A percentile compares a stretch with the other conserved stretches of the same genome.
Conservation (phyloP, 1,284 basidiomycete species). For the Cystobasidiaceae sp. region DNA sequence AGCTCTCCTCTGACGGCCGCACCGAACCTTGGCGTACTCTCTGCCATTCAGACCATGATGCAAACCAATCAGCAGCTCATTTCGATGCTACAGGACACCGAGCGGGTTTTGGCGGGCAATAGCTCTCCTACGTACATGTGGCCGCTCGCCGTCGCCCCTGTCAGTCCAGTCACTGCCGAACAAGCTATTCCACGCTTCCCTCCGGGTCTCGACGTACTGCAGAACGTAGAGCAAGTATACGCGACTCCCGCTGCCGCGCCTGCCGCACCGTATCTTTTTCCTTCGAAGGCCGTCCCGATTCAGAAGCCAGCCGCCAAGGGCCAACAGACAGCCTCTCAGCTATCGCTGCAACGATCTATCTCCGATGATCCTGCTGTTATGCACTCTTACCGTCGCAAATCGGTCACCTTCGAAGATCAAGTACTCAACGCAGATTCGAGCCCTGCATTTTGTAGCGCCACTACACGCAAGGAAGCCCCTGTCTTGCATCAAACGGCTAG, state of each 20-base stretch:
- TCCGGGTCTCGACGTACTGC: no score
- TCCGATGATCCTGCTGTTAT: conserved; percentile 8
- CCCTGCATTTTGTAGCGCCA: no score
- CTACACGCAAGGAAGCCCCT: no score
- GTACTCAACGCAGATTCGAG: neutral
- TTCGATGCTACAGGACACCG: conserved; percentile 2
- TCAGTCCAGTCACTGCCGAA: no score
- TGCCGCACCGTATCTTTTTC: neutral
- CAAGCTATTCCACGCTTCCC: no score
- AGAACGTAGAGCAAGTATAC: no score
- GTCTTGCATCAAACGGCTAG: no score
- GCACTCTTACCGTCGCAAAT: neutral
- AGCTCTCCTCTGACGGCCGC: no score
- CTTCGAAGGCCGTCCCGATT: no score
- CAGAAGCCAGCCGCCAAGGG: no score
- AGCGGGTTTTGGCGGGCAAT: neutral
- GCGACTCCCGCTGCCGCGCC: neutral
- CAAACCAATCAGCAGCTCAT: conserved; percentile 19
- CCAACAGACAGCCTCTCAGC: no score
- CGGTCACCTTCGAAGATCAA: conserved; percentile 4
- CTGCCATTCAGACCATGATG: conserved; percentile 15
- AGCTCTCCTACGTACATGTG: neutral
- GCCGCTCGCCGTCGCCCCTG: neutral
- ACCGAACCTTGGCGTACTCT: neutral
- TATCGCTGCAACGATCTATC: no score